phyloP scores from a whole-genome alignment of 2,329 filamentous ascomycete species.

The Ambrosiella xylebori region DNA sequence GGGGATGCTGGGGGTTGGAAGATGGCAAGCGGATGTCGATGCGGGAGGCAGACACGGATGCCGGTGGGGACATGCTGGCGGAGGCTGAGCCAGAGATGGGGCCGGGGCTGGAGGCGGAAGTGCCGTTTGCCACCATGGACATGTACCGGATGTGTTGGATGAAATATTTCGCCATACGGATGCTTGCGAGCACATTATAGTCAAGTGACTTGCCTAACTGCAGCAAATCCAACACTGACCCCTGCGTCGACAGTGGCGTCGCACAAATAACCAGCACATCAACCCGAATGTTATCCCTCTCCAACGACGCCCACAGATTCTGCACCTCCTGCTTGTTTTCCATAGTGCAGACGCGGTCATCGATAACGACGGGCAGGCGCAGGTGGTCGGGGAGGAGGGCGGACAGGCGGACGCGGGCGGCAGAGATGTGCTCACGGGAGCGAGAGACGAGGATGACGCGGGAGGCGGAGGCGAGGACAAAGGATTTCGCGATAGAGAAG shows the following conservation, averaged over 20 bases:
- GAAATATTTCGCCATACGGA: conserved; percentile 7
- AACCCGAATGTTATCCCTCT: conserved; percentile 13
- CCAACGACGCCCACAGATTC: conserved; percentile 18
- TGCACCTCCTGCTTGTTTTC: conserved; percentile 14
- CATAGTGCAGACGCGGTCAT: conserved; percentile 16
- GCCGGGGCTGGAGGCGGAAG: neutral
- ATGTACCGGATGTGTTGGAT: neutral
- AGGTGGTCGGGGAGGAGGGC: neutral
- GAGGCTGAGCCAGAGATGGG: neutral
- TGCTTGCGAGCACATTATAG: conserved; percentile 11
- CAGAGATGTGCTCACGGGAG: conserved; percentile 17
- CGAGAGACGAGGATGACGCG: conserved; percentile 25
- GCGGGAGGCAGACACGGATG: neutral
- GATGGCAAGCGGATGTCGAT: neutral
- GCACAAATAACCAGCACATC: conserved; percentile 20
- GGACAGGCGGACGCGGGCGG: conserved; percentile 15
- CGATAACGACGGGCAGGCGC: conserved; percentile 13
- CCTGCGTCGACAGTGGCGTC: conserved; percentile 8
- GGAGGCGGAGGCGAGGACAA: conserved; percentile 23
- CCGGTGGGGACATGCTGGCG: neutral
- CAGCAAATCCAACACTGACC: conserved; percentile 10
- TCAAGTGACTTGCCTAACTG: conserved; percentile 5
- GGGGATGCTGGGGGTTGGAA: neutral
- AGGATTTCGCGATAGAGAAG: conserved; percentile 43
- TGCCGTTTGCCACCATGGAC: neutral